Percentiles rank a stretch among this genome's conserved stretches.
Evolutionary conservation across 805 yeast genomes (phyloP).

Genomic region (Ogataea haglerorum): DNA sequence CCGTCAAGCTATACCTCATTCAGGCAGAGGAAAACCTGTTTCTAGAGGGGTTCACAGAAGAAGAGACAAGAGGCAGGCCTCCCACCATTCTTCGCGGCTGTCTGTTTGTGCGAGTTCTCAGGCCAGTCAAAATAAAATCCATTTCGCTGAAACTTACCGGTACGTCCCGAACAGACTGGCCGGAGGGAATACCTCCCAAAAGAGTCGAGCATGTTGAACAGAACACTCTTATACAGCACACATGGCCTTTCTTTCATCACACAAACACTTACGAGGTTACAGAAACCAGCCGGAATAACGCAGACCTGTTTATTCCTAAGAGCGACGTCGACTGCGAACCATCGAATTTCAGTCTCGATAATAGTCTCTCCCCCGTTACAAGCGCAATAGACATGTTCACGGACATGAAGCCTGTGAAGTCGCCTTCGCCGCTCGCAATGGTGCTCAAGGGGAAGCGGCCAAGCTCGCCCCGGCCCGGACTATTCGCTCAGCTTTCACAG

Average conservation of each 20-base stretch:
- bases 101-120: conserved; percentile 61
- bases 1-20: conserved; percentile 67
- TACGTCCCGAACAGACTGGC: conserved; percentile 83
- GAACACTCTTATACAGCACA: conserved; percentile 66
- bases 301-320: conserved; percentile 41
- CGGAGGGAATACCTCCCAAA: conserved; percentile 96
- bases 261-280: conserved; percentile 27
- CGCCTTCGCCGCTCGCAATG: conserved; percentile 29
- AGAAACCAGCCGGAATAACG: conserved; percentile 40
- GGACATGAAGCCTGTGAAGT: conserved; percentile 23
- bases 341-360: conserved; percentile 36
- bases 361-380: conserved; percentile 29
- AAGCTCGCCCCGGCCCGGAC: conserved; percentile 22
- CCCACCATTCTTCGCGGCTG: conserved; percentile 84
- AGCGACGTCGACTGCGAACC: conserved; percentile 31
- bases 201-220: conserved; percentile 62
- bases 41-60: conserved; percentile 73
- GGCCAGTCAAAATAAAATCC: conserved; percentile 67
- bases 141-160: conserved; percentile 66
- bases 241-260: conserved; percentile 82
- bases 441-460: conserved; percentile 27
- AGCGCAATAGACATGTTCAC: conserved; percentile 18
- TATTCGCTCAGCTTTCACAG: conserved; percentile 14
- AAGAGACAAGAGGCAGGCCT: conserved; percentile 61
- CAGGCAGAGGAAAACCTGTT: conserved; percentile 79